Evolutionary conservation across 495 filamentous ascomycete species (phyloP), one percentile per base, ranked within the genome.

Genomic region (Corynascus novoguineensis): DNA sequence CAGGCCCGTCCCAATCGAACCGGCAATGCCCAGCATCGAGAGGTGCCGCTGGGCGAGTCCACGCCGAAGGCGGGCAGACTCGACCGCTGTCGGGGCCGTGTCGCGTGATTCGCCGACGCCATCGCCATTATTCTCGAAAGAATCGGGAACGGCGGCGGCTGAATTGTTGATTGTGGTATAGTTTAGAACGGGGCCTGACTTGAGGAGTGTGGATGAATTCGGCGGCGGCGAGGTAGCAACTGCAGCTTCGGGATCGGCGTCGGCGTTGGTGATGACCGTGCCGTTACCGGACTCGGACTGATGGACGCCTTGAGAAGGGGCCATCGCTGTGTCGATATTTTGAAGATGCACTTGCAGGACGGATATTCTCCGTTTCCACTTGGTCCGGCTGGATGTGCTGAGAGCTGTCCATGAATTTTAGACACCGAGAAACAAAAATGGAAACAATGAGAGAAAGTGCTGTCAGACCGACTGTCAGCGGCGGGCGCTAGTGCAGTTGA

Each of bases 1-100:
- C 9, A 78, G 73, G 46, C 71, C 85, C 1, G 85, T 88, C 38
- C 85, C 74, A 53, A 78, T 75, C 27, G 72, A 68, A 17, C 74
- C 72, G 32, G 75, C 70, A 41, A 74, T 70, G 56, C 69, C 75
- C 38, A 75, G 71, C 74, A 77, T 78, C 50, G 75, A 76, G 50
- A 79, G 65, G 52, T 79, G 76, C 27, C 76, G 71, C 59, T 77
- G 72, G 38, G 64, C 67, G 5, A 78, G 65, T 9, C 70, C 71
- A 41, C 75, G 73, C 57, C 66, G 63, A 29, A 78, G 71, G 24
- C 4, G 25, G 25, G 25, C 15, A 14, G 45, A 12, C 35, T 38
- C 35, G 35, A 38, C 9, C 14, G 12, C 12, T 15, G 35, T 38
- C 2, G 35, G 35, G 9, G 35, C 7, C 6, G 14, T n/a, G 14